Evolutionary conservation across 371 early-diverging fungal genomes (phyloP).

Genomic region (Mortierella sp.): DNA sequence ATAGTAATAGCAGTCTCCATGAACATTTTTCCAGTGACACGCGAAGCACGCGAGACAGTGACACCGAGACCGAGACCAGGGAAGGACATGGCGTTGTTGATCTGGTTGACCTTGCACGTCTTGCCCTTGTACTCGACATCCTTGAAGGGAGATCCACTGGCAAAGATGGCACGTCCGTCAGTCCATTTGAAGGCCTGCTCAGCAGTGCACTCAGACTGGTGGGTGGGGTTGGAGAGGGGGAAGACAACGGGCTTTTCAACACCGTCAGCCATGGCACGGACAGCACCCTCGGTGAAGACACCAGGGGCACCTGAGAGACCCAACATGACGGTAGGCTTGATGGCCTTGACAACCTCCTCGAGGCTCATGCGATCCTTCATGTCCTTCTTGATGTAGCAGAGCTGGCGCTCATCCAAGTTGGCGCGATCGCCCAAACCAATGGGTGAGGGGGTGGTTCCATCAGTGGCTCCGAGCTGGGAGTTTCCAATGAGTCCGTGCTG

Average conservation of each 20-base stretch:
- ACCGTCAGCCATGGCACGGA: constrained; percentile 68
- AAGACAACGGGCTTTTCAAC: constrained; percentile 73
- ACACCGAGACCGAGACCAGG: constrained; percentile 72
- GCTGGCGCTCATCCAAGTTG: constrained; percentile 66
- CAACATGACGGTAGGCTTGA: constrained; percentile 76
- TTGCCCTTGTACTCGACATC: constrained; percentile 64
- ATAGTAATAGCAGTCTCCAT: constrained; percentile 71
- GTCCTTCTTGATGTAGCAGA: constrained; percentile 66
- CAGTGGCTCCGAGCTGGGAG: constrained; percentile 21
- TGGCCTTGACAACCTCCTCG: constrained; percentile 68
- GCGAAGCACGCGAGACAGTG: constrained; percentile 66
- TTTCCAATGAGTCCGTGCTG: constrained; percentile 62
- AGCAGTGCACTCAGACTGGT: constrained; percentile 75
- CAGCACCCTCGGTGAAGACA: constrained; percentile 71
- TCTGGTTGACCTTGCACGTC: constrained; percentile 70
- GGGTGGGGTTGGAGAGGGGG: constrained; percentile 76
- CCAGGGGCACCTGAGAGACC: constrained; percentile 73
- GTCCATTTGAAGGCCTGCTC: constrained; percentile 76
- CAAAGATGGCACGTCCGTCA: constrained; percentile 74
- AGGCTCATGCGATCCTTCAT: constrained; percentile 65
- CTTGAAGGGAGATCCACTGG: constrained; percentile 72
- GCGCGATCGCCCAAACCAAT: constrained; percentile 61
- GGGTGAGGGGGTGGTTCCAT: constrained; percentile 14
- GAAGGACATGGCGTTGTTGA: constrained; percentile 76
- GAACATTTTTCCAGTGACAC: constrained; percentile 73